Conservation (phyloP, 305 asterid genomes). For the Vinca major region DNA sequence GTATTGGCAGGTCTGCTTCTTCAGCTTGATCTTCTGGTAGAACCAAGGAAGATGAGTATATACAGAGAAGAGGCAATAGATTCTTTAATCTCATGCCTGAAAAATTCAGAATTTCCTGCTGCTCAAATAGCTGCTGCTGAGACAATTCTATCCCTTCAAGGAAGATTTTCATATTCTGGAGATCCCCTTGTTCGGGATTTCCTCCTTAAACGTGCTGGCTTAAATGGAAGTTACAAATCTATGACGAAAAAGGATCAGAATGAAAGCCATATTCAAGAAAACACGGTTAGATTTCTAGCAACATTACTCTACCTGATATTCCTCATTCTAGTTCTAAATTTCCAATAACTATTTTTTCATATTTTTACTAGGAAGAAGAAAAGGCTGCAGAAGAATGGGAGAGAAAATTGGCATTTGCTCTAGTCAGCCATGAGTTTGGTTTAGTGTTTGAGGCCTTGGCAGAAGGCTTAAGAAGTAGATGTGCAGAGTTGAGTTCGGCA, state of each 20-base stretch:
- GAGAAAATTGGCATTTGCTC: conserved; percentile 47
- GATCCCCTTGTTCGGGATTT: conserved; percentile 54
- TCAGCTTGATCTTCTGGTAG: conserved; percentile 83
- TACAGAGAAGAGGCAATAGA: conserved; percentile 82
- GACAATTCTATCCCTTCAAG: conserved; percentile 55
- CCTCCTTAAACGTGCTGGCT: conserved; percentile 64
- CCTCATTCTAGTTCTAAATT: neutral
- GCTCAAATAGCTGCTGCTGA: conserved; percentile 69
- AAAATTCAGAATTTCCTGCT: conserved; percentile 48
- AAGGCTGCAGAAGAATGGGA: conserved; percentile 63
- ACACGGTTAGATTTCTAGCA: conserved; percentile 28
- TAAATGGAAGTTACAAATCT: conserved; percentile 36
- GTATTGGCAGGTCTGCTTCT: conserved; percentile 68
- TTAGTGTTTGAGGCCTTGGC: conserved; percentile 69
- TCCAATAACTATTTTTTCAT: neutral
- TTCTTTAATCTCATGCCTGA: conserved; percentile 57
- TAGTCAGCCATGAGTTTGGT: conserved; percentile 82
- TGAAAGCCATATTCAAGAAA: conserved; percentile 36
- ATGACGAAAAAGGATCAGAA: conserved; percentile 32
- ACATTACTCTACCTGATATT: neutral
- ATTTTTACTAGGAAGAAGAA: conserved; percentile 51
- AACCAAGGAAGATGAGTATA: conserved; percentile 89
- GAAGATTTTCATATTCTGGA: conserved; percentile 74
- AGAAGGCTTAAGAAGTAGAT: conserved; percentile 48
- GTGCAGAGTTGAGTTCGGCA: conserved; percentile 43